These are phyloP conservation scores for Wallacemonas sp. DNA, from an alignment of 208 protist genomes.

Conservation along the genomic window DNA sequence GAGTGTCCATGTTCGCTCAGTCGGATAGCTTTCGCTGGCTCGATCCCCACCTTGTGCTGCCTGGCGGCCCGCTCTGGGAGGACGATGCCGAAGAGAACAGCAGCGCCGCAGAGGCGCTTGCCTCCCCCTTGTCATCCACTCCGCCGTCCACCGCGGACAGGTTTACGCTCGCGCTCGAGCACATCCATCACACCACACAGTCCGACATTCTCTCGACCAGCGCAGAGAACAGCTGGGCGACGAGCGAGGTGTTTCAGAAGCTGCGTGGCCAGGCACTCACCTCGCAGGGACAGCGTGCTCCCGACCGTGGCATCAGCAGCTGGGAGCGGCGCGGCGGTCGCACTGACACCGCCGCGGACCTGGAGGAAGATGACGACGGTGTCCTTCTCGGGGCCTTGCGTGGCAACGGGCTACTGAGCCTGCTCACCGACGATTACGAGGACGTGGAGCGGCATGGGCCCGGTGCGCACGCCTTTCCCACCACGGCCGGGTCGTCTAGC, in stretches of 20 bases:
- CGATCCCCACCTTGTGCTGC: constrained; percentile 39
- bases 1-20: constrained; percentile 35
- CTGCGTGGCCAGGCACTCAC: constrained; percentile 13
- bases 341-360: no score
- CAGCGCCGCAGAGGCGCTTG: neutral
- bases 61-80: constrained; percentile 21
- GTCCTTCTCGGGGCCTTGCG: neutral
- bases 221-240: constrained; percentile 16
- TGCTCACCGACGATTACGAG: neutral
- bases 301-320: no score
- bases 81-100: constrained; percentile 19
- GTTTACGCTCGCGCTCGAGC: neutral
- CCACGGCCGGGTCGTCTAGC: no score
- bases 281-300: no score
- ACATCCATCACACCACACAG: neutral
- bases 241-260: constrained; percentile 7
- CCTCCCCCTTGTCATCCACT: neutral
- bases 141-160: neutral
- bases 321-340: no score
- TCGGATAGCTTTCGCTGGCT: constrained; percentile 45
- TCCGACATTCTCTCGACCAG: constrained; percentile 24
- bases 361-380: constrained; percentile 5
- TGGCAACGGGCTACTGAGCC: neutral
- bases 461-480: neutral
- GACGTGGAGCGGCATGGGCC: neutral